Conservation (phyloP, 805 yeast species). For the Candida ovalis region DNA sequence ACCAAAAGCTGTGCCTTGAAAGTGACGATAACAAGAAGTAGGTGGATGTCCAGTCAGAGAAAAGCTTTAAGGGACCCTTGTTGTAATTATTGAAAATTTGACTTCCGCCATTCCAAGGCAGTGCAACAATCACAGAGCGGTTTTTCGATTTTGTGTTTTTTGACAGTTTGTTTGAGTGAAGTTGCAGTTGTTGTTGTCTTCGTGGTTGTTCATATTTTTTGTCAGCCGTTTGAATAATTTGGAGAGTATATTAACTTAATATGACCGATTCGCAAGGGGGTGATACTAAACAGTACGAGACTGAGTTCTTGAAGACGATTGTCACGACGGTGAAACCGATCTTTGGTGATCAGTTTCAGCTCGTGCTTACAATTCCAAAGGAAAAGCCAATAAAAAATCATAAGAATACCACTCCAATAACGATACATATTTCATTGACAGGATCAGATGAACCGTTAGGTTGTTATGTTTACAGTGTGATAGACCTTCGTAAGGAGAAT, state of each 20-base stretch:
- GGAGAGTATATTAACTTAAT: no score
- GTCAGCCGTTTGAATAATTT: no score
- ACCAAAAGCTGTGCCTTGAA: no score
- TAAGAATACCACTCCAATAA: constrained; percentile 31
- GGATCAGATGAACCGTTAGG: constrained; percentile 36
- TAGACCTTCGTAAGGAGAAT: constrained; percentile 27
- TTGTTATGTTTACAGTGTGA: constrained; percentile 41
- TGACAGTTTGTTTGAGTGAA: no score
- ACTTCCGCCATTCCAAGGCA: neutral
- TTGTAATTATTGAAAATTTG: neutral
- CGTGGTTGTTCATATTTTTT: no score
- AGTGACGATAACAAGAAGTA: no score
- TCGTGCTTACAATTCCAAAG: constrained; percentile 19
- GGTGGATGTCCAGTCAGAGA: no score
- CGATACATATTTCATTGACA: constrained; percentile 31
- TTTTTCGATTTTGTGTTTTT: neutral
- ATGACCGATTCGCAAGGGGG: neutral
- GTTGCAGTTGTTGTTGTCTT: no score
- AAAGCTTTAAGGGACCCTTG: no score
- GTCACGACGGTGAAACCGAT: constrained; percentile 20
- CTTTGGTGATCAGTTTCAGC: constrained; percentile 25
- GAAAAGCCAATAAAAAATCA: constrained; percentile 14
- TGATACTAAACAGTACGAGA: neutral
- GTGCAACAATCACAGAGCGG: neutral
- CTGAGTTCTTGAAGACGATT: constrained; percentile 12